Conservation (phyloP, 176 grass and related monocot species). For the Hordeum marinum region DNA sequence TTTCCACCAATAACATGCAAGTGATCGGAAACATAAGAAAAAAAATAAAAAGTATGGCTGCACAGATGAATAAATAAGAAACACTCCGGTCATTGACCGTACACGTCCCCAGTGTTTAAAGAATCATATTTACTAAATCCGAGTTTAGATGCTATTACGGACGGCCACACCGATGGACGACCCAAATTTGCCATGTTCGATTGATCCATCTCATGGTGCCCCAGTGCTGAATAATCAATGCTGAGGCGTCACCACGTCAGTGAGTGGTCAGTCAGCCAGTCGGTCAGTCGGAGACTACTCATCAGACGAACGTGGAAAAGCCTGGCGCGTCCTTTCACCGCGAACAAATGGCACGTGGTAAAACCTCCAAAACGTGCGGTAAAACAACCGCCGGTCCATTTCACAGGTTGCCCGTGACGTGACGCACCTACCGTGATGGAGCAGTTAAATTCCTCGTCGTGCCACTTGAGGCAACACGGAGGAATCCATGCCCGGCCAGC, state of each 20-base stretch:
- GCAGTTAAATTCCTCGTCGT: not conserved
- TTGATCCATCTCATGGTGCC: not conserved
- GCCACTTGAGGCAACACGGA: not conserved
- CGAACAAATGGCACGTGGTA: not conserved
- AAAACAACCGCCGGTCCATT: not conserved
- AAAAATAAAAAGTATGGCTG: too few species aligned
- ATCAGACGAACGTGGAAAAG: not conserved
- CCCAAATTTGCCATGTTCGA: not conserved
- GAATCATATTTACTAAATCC: too few species aligned
- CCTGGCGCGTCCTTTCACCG: not conserved
- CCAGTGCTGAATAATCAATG: not conserved
- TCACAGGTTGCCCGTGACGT: too few species aligned
- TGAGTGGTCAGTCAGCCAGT: not conserved
- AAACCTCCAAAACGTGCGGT: not conserved
- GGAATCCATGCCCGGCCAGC: not conserved
- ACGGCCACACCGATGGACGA: not conserved
- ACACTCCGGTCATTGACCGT: too few species aligned
- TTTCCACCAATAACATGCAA: too few species aligned
- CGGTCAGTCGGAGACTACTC: not conserved
- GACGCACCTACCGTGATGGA: not conserved
- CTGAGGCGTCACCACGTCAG: not conserved
- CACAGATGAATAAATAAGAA: too few species aligned
- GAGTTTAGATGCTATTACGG: too few species aligned
- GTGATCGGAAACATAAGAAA: too few species aligned
- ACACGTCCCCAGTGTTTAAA: too few species aligned